Evolutionary conservation across 1,284 basidiomycete species (phyloP).

Genomic region (Marasmius fiardii): DNA sequence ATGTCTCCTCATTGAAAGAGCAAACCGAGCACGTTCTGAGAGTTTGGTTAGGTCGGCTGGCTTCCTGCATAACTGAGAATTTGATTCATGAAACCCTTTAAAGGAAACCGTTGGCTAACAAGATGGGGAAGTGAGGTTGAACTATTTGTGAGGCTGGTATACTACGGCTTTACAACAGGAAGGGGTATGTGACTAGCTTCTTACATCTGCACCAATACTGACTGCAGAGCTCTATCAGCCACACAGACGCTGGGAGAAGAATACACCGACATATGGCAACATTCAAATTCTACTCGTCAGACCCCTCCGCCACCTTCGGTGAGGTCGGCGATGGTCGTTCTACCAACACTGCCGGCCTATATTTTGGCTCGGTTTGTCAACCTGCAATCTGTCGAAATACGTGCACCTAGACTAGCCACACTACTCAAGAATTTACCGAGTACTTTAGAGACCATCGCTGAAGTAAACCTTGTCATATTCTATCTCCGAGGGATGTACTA

Average conservation of each 20-base stretch:
- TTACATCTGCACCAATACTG: background rate
- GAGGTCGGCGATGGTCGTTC: constrained; percentile 58
- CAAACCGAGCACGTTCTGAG: constrained; percentile 75
- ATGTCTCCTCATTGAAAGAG: constrained; percentile 72
- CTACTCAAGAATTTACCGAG: constrained; percentile 42
- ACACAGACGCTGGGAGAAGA: constrained; percentile 87
- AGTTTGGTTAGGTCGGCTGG: constrained; percentile 68
- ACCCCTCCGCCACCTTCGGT: constrained; percentile 43
- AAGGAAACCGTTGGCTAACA: constrained; percentile 85
- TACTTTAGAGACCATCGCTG: constrained; percentile 52
- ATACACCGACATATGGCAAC: constrained; percentile 85
- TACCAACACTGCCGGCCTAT: constrained; percentile 64
- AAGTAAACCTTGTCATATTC: constrained; percentile 81
- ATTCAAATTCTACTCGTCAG: constrained; percentile 38
- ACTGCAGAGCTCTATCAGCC: constrained; percentile 36
- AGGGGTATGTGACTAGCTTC: constrained; percentile 45
- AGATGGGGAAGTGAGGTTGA: constrained; percentile 82
- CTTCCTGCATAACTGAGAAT: background rate
- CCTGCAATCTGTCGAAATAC: constrained; percentile 25
- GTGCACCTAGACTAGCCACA: constrained; percentile 33
- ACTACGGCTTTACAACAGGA: constrained; percentile 77
- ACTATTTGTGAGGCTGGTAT: constrained; percentile 64
- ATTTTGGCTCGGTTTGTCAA: constrained; percentile 51
- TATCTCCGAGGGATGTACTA: constrained; percentile 82
- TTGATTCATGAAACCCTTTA: constrained; percentile 1